These are phyloP conservation scores for Dimocarpus longan DNA, from an alignment of 345 rosid genomes.

Conservation along the genomic window DNA sequence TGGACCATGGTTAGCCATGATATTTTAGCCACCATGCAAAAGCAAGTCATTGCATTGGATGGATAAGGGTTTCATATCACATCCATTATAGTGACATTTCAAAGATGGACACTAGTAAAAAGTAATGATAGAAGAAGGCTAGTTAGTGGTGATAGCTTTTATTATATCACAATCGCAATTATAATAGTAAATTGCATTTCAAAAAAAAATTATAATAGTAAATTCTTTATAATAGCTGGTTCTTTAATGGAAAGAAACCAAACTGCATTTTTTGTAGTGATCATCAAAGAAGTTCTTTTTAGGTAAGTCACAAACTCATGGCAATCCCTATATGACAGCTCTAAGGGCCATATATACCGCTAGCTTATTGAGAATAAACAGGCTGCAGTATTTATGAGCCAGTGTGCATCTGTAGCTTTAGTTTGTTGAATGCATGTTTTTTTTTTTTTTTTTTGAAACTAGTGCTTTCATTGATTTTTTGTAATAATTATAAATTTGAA, in stretches of 20 bases:
- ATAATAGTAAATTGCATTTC: not conserved
- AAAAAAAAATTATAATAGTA: too few species aligned
- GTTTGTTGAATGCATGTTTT: too few species aligned
- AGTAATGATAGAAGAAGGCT: not conserved
- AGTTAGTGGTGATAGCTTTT: not conserved
- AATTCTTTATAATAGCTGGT: not conserved
- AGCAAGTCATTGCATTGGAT: slow-evolving; percentile 32
- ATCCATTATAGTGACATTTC: slow-evolving; percentile 21
- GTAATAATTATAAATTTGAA: too few species aligned
- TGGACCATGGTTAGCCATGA: slow-evolving; percentile 36
- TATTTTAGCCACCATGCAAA: slow-evolving; percentile 41
- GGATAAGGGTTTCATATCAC: slow-evolving; percentile 24
- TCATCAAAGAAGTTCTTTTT: not conserved
- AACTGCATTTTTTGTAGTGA: not conserved
- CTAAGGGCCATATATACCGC: too few species aligned
- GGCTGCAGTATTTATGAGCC: too few species aligned
- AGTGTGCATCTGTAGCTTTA: too few species aligned
- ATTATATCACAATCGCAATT: not conserved
- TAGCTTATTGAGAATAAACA: too few species aligned
- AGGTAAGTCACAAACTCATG: too few species aligned
- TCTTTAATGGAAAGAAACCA: not conserved
- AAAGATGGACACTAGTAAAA: not conserved
- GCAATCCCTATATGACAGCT: too few species aligned
- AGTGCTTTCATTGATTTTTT: too few species aligned
- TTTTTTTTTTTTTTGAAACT: too few species aligned